Evolutionary conservation across 169 alveolate species (phyloP).

Genomic region (Plasmodium sp.): DNA sequence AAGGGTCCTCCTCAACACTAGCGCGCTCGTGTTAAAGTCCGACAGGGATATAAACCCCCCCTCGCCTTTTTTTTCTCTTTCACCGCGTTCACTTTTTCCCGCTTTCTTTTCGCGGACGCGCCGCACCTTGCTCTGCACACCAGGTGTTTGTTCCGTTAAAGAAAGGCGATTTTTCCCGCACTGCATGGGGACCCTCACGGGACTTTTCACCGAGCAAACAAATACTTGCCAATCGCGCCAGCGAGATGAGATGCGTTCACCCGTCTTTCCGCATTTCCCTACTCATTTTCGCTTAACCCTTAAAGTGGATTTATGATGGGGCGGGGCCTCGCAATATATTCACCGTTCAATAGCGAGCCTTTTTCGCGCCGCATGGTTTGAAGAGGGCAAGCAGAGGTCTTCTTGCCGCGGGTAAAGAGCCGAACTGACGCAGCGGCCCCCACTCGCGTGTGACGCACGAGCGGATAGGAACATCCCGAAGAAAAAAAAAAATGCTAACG

Average conservation of each 20-base stretch:
- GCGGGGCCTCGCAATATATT: background rate
- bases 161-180: background rate
- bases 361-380: background rate
- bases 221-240: background rate
- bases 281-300: background rate
- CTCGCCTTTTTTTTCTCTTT: background rate
- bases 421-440: background rate
- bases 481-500: constrained; percentile 14
- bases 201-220: background rate
- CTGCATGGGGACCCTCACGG: background rate
- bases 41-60: background rate
- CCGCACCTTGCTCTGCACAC: background rate
- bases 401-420: background rate
- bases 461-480: background rate
- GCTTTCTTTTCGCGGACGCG: background rate
- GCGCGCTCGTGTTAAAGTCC: background rate
- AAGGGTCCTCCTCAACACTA: background rate
- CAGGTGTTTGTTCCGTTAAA: background rate
- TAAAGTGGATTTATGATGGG: background rate
- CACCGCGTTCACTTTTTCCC: background rate
- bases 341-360: background rate
- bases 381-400: background rate
- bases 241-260: background rate
- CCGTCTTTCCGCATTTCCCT: background rate
- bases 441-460: background rate